Evolutionary conservation across 2,329 filamentous ascomycete species (phyloP).

Genomic region (Aspergillus ibericus): DNA sequence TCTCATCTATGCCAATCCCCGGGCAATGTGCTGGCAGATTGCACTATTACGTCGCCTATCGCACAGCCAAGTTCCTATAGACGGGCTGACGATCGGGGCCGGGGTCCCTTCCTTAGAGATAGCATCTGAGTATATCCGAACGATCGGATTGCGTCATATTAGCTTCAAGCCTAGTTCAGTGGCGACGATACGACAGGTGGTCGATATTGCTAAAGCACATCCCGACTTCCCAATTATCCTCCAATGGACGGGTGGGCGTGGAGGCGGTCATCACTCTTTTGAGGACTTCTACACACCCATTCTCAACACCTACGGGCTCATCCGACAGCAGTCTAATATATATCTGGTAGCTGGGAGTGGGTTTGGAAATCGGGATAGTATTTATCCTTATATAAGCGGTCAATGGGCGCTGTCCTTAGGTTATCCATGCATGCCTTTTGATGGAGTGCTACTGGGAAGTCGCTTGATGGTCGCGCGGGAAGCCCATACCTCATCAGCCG

Average conservation of each 20-base stretch:
- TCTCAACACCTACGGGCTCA: slow-evolving; percentile 81
- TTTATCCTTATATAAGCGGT: slow-evolving; percentile 88
- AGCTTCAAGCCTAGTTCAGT: slow-evolving; percentile 90
- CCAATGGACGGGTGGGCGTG: slow-evolving; percentile 93
- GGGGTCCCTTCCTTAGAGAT: slow-evolving; percentile 93
- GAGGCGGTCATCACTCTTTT: slow-evolving; percentile 90
- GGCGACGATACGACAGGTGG: slow-evolving; percentile 81
- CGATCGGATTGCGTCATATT: slow-evolving; percentile 88
- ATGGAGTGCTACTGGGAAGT: slow-evolving; percentile 86
- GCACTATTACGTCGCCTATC: slow-evolving; percentile 55
- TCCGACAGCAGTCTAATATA: slow-evolving; percentile 71
- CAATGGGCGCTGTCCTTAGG: slow-evolving; percentile 83
- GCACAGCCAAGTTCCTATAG: slow-evolving; percentile 78
- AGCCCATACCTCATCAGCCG: slow-evolving; percentile 77
- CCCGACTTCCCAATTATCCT: slow-evolving; percentile 88
- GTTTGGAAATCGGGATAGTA: slow-evolving; percentile 86
- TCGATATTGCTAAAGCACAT: slow-evolving; percentile 94
- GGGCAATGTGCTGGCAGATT: slow-evolving; percentile 55
- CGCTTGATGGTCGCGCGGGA: slow-evolving; percentile 96
- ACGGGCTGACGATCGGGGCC: slow-evolving; percentile 87
- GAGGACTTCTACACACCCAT: slow-evolving; percentile 95
- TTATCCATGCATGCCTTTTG: slow-evolving; percentile 91
- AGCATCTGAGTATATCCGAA: slow-evolving; percentile 90
- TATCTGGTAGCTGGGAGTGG: slow-evolving; percentile 88
- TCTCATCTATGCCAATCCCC: slow-evolving; percentile 56